Evolutionary conservation across 176 grass and related monocot genomes (phyloP), one percentile per base, ranked within the genome.

Genomic region (Ampelocalamus luodianensis): DNA sequence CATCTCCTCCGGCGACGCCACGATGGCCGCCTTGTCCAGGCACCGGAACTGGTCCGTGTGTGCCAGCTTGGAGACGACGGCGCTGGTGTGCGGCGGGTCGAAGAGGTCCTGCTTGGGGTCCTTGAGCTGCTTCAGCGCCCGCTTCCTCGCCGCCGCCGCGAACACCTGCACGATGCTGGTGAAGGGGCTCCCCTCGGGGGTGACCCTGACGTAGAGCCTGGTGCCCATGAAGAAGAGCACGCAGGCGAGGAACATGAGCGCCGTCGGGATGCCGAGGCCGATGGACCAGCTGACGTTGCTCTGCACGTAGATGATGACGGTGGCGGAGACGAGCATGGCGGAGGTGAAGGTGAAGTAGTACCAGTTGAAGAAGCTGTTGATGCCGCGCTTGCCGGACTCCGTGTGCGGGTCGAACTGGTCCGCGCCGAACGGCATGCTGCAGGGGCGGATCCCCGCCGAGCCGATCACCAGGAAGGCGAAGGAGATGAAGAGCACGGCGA

Each of bases 311-410:
- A 99, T 96, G 90, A 99, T 99, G 59, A 99, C 79, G 16, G 97
- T 99, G 48, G 93, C 88, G 23, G 93, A 96, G 49, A 99, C 43
- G 69, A 94, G 87, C 86, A 99, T 95, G 23, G 97, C 93, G 1
- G 87, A 67, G 12, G 97, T 99, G 80, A 99, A 93, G 73, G 93
- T 92, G 89, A 99, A 99, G 91, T 99, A 99, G 83, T 99, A 99
- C 97, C 97, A 99, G 91, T 96, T 99, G 86, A 99, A 99, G 91
- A 99, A 99, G 78, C 97, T 99, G 91, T 96, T 94, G 93, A 99
- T 99, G 23, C 97, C 97, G 27, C 92, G 82, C 88, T 89, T 94
- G 40, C 97, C 97, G 0, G 93, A 84, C 86, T 99, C 97, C 4
- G 91, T 96, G 61, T 75, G 55, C 5, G 90, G 90, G 81, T 99